A percentile compares a stretch with the other conserved stretches of the same genome.
These are phyloP conservation scores for Rhododendron simsii DNA, from an alignment of 148 eudicot genomes.

Conservation along the genomic window DNA sequence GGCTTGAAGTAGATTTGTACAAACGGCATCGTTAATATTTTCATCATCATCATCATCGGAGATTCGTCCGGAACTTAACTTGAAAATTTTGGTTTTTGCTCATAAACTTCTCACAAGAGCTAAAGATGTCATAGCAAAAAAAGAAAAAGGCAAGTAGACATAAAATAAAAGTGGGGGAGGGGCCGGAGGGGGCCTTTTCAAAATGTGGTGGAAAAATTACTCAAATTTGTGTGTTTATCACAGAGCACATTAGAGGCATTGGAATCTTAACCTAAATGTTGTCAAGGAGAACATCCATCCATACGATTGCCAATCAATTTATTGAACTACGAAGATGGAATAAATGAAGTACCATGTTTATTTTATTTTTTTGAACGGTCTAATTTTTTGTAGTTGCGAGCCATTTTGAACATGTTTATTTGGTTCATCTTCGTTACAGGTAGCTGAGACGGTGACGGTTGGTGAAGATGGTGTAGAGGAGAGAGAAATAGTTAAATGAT, in stretches of 20 bases:
- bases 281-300: neutral
- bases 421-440: too few species aligned
- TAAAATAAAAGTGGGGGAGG: neutral
- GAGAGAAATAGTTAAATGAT: too few species aligned
- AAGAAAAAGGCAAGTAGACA: neutral
- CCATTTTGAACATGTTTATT: too few species aligned
- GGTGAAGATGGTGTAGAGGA: too few species aligned
- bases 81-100: neutral
- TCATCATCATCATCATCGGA: too few species aligned
- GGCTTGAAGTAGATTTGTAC: slow-evolving; percentile 68
- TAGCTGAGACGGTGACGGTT: too few species aligned
- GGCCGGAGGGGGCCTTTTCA: neutral
- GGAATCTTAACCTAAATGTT: slow-evolving; percentile 6
- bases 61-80: too few species aligned
- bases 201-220: neutral
- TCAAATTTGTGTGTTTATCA: neutral
- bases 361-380: too few species aligned
- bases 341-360: too few species aligned
- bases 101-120: neutral
- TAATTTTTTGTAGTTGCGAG: too few species aligned
- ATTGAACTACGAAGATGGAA: too few species aligned
- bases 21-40: slow-evolving; percentile 9
- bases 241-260: neutral
- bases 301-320: too few species aligned
- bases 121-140: neutral